Conservation (phyloP, 352 stramenopile species). For the Globisporangium cederbergense region DNA sequence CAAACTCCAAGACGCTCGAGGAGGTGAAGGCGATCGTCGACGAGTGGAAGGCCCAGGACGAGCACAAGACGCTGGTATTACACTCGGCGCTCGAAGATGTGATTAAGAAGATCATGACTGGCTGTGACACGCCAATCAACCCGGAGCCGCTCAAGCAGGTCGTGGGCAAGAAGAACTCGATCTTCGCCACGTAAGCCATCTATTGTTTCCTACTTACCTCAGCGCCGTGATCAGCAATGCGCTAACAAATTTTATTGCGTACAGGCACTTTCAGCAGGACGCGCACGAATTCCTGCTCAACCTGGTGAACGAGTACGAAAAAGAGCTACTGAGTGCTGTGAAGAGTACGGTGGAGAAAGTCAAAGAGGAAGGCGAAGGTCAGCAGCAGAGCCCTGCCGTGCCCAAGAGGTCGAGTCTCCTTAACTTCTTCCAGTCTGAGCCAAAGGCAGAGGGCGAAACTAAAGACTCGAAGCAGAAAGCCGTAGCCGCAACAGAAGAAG, state of each 20-base stretch:
- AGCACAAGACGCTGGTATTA: constrained; percentile 48
- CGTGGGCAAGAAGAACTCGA: constrained; percentile 73
- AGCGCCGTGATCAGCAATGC: not conserved
- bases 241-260: not conserved
- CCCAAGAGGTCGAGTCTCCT: constrained; percentile 49
- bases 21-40: constrained; percentile 47
- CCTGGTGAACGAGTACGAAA: constrained; percentile 82
- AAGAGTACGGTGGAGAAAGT: constrained; percentile 20
- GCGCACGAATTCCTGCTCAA: constrained; percentile 86
- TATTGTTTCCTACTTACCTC: not conserved
- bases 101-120: constrained; percentile 55
- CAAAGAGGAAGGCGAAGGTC: constrained; percentile 12
- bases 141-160: constrained; percentile 73
- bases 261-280: constrained; percentile 81
- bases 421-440: constrained; percentile 51
- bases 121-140: constrained; percentile 70
- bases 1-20: constrained; percentile 30
- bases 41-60: constrained; percentile 44
- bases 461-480: constrained; percentile 7
- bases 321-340: constrained; percentile 62
- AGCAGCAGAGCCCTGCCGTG: constrained; percentile 3
- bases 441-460: constrained; percentile 19
- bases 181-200: constrained; percentile 77
- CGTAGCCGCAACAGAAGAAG: constrained; percentile 20
- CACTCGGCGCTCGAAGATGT: constrained; percentile 56